These are phyloP conservation scores for Lactarius sp. DNA, from an alignment of 768 basidiomycete species.

Conservation along the genomic window DNA sequence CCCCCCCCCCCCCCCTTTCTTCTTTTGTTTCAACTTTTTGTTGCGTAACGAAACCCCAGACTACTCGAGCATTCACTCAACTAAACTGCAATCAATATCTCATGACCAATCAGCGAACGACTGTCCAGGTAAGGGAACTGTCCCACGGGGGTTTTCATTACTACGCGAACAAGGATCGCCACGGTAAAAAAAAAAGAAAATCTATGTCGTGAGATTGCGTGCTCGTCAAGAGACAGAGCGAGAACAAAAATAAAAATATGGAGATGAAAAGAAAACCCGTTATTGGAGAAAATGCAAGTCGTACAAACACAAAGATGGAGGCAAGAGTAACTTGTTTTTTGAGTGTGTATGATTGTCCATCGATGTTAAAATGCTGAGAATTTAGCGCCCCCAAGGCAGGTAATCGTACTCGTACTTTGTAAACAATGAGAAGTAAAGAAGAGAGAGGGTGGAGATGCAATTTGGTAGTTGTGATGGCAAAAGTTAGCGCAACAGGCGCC, in stretches of 20 bases:
- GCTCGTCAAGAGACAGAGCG: neutral
- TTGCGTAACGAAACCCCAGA: too few species aligned
- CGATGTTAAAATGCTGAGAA: slow-evolving; percentile 1
- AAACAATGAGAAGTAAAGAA: neutral
- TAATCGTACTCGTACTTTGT: slow-evolving; percentile 10
- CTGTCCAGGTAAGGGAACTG: too few species aligned
- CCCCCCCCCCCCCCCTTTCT: neutral
- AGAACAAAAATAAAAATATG: neutral
- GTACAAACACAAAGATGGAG: neutral
- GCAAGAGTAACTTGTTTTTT: neutral
- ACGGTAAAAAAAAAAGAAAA: neutral
- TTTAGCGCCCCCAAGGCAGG: slow-evolving; percentile 7
- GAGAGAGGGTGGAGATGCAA: neutral
- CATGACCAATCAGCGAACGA: too few species aligned
- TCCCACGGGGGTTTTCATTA: too few species aligned
- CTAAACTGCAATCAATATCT: too few species aligned
- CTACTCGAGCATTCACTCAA: too few species aligned
- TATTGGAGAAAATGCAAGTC: neutral
- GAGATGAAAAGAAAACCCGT: neutral
- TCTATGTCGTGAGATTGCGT: neutral
- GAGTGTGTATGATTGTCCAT: neutral
- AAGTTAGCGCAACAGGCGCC: neutral
- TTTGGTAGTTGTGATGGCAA: neutral
- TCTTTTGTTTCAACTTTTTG: neutral
- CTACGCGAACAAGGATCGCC: too few species aligned